Conservation (phyloP, 805 yeast species). For the Nakazawaea laoshanensis region DNA sequence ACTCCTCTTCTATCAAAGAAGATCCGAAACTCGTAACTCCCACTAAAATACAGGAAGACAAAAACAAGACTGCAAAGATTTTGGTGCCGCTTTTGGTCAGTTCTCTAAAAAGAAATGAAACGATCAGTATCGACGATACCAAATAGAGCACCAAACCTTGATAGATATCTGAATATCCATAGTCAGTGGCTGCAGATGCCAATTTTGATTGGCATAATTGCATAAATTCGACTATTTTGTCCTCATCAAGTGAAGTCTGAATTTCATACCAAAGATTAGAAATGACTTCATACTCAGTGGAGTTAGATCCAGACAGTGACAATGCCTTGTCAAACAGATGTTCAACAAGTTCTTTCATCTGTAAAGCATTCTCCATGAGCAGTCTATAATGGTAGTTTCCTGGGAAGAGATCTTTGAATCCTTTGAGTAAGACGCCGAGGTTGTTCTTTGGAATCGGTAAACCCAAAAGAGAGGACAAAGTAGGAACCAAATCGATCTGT, state of each 20-base stretch:
- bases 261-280: conserved; percentile 4
- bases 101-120: too few relatives aligned
- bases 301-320: conserved; percentile 1
- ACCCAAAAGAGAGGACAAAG: conserved; percentile 51
- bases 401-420: conserved; percentile 46
- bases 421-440: conserved; percentile 62
- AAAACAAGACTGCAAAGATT: conserved; percentile 13
- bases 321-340: conserved; percentile 25
- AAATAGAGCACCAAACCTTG: conserved; percentile 28
- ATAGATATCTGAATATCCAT: conserved; percentile 45
- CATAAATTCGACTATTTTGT: conserved; percentile 28
- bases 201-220: conserved; percentile 37
- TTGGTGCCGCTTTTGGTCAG: too few relatives aligned
- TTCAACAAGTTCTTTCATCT: conserved; percentile 38
- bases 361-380: conserved; percentile 49
- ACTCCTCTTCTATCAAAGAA: conserved; percentile 91
- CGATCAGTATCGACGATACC: conserved; percentile 12
- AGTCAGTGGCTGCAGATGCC: conserved; percentile 63
- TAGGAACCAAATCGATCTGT: conserved; percentile 71
- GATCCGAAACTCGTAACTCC: conserved; percentile 69
- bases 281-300: conserved; percentile 10
- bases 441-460: conserved; percentile 65
- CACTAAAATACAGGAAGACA: conserved; percentile 23
- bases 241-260: conserved; percentile 5
- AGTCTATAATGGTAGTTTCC: conserved; percentile 22